These are phyloP conservation scores for Brassica nigra DNA, from an alignment of 345 rosid genomes.

Conservation along the genomic window DNA sequence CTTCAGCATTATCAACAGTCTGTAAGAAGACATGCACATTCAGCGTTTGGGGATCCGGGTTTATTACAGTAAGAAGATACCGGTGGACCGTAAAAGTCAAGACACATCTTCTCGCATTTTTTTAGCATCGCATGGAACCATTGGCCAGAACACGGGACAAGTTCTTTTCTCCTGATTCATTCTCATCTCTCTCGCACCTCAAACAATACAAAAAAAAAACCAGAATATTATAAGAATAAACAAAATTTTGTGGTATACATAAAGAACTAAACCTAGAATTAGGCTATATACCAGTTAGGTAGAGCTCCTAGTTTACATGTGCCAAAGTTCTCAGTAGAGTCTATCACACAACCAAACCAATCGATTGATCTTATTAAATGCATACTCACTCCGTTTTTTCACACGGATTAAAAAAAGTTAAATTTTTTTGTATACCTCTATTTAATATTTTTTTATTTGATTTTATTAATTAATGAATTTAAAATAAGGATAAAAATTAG, in stretches of 20 bases:
- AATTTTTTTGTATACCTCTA: too few relatives aligned
- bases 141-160: conserved; percentile 20
- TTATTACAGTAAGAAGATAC: conserved; percentile 21
- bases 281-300: background rate
- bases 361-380: background rate
- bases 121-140: conserved; percentile 32
- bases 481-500: too few relatives aligned
- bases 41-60: conserved; percentile 17
- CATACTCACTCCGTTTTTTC: background rate
- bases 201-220: background rate
- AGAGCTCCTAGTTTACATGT: background rate
- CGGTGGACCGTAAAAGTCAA: conserved; percentile 14
- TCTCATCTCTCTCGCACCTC: conserved; percentile 38
- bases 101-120: conserved; percentile 29
- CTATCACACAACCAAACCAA: background rate
- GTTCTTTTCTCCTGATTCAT: background rate
- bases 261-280: background rate
- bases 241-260: background rate
- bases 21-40: conserved; percentile 22
- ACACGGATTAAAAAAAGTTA: too few relatives aligned
- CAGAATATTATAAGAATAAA: background rate
- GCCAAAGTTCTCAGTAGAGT: background rate
- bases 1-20: background rate
- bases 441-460: too few relatives aligned
- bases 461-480: too few relatives aligned